Percentiles rank a stretch among this genome's conserved stretches.
Evolutionary conservation across 768 basidiomycete genomes (phyloP).

Genomic region (Chalciporus chontae): DNA sequence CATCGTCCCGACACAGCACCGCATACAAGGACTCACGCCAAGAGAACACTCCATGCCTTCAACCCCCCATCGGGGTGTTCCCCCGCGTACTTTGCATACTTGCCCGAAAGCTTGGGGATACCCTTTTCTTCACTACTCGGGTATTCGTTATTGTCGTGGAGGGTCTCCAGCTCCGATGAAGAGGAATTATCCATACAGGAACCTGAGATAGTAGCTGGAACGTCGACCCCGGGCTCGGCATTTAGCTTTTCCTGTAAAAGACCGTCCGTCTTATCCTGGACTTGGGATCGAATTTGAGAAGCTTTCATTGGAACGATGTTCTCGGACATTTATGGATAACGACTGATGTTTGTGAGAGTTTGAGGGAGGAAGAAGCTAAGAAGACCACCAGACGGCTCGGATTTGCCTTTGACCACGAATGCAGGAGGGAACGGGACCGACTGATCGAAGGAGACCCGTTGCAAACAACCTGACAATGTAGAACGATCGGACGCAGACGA

Average conservation of each 20-base stretch:
- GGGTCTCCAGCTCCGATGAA: slow-evolving; percentile 8
- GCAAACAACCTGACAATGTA: no score
- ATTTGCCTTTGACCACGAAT: no score
- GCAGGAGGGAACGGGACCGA: no score
- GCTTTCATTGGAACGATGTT: neutral
- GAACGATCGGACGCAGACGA: no score
- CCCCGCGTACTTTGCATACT: slow-evolving; percentile 17
- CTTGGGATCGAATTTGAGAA: neutral
- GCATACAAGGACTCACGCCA: slow-evolving; percentile 19
- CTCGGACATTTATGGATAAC: neutral
- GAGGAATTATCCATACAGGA: neutral
- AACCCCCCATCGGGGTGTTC: slow-evolving; percentile 29
- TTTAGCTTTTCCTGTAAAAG: neutral
- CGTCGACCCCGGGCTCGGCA: neutral
- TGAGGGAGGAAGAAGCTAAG: neutral
- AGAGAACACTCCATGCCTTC: slow-evolving; percentile 30
- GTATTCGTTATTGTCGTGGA: slow-evolving; percentile 5
- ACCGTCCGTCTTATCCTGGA: neutral
- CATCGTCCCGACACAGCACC: no score
- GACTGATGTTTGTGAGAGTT: neutral
- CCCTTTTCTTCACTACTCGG: slow-evolving; percentile 5
- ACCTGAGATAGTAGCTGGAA: neutral
- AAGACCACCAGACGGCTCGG: no score
- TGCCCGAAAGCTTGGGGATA: neutral
- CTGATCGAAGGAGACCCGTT: no score